Evolutionary conservation across 257 asterid genomes (phyloP), one percentile per base, ranked within the genome.

Genomic region (Nicotiana noctiflora): DNA sequence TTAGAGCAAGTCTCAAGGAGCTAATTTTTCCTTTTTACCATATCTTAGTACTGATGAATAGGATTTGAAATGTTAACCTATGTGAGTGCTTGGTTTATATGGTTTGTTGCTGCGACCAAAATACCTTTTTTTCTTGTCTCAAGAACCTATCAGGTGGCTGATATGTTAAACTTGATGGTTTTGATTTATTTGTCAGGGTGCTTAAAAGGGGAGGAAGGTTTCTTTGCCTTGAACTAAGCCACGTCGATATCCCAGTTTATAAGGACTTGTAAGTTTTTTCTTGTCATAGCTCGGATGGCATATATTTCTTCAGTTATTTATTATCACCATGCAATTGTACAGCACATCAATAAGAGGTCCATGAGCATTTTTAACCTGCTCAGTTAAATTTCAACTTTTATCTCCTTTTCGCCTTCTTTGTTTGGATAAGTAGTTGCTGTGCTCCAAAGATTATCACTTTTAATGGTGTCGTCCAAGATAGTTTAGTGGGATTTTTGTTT

Each of bases 201-300:
- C 97, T 95, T 83, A 95, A 88, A 88, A 89, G 85, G 44, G 99
- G 99, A 81, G 99, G 99, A 86, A 90, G 97, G 86, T 95, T 95
- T 88, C 97, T 95, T 80, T 95, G 98, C 90, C 99, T 95, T 81
- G 99, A 95, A 80, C 86, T 93, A 84, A 92, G 97, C 89, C 99
- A 92, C 78, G 97, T 93, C 74, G 97, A 95, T 46, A 46, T 82
- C 82, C 98, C 98, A 15, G 37, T 95, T 64, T 86, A 92, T 37
- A 95, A 92, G 84, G 88, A 95, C 55, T 76, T 95, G 99, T 92
- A 85, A 92, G 99, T 85, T 49, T 81, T 40, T 81, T 79, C 77
- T 49, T 55, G 80, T 23, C 59, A 55, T 75, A 19, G 59, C 57
- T 53, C 56, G 37, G 52, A 59, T 7, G 77, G 77, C 77, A 29